phyloP scores from a whole-genome alignment of 2,329 filamentous ascomycete genomes.

The Capronia epimyces region DNA sequence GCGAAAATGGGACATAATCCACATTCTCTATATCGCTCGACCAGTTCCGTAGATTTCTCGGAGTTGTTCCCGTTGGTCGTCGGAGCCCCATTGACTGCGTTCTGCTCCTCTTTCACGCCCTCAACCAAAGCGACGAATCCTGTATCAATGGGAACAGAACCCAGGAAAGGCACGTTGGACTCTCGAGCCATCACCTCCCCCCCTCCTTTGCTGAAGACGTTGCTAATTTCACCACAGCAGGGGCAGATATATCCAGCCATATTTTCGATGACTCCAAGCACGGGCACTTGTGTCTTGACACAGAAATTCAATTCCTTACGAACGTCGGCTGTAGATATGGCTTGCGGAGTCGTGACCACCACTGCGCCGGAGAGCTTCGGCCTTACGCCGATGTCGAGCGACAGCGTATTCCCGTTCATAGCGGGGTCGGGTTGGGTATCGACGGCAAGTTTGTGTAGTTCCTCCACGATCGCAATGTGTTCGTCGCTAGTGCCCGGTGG shows the following conservation, averaged over 20 bases:
- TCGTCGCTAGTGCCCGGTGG: conserved; percentile 95
- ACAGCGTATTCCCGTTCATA: conserved; percentile 21
- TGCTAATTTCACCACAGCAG: conserved; percentile 73
- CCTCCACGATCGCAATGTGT: conserved; percentile 91
- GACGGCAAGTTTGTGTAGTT: conserved; percentile 53
- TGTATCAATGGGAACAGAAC: conserved; percentile 84
- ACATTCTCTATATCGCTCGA: conserved; percentile 27
- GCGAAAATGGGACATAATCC: conserved; percentile 25
- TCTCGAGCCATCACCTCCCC: conserved; percentile 84
- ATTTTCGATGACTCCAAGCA: conserved; percentile 91
- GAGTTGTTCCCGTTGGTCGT: conserved; percentile 10
- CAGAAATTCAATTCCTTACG: conserved; percentile 94
- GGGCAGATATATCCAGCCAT: conserved; percentile 61
- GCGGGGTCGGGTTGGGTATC: conserved; percentile 24
- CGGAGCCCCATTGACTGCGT: neutral
- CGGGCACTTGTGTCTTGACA: conserved; percentile 68
- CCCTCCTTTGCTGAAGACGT: conserved; percentile 88
- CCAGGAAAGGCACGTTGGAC: conserved; percentile 76
- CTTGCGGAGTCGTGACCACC: conserved; percentile 92
- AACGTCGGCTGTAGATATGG: conserved; percentile 87
- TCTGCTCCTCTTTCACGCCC: conserved; percentile 35
- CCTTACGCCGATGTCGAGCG: conserved; percentile 36
- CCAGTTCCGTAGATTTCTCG: conserved; percentile 12
- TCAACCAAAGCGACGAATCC: conserved; percentile 86
- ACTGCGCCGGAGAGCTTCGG: conserved; percentile 76